Base-by-base conservation (phyloP, 768 basidiomycete genomes). In the Boletus eberwhitei region DNA sequence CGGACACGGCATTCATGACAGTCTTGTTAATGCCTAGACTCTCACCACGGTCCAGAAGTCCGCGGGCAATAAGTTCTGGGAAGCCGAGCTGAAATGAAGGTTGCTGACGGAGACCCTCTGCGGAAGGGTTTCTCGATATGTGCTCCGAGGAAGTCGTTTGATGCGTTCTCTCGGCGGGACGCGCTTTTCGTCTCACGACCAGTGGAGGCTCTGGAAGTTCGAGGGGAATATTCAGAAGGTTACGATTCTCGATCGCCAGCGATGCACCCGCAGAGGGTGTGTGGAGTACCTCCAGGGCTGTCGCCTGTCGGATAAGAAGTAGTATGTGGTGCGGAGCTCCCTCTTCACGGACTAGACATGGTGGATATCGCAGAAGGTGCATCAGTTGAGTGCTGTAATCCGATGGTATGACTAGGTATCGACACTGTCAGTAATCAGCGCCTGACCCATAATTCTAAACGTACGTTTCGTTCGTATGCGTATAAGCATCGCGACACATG, bases 401-500 rank as follows among this genome's bases (percentile, higher is more conserved):
- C 13, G 87, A 81, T 8, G 88, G 80, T 55, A 95, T 85, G 40
- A 98, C 94, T 96, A 64, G 29, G 55, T 21, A 50, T 39, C 38
- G 37, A 50, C 36, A 58, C 37, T 41, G 58, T 66, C 54, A 67
- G 54, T 48, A 34, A 21, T 14, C 49, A 52, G 50, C 11, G 14
- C 41, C 31, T 13, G 9, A 35, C 32, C 6, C 38, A 54, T 48
- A 26, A 32, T 34, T 47, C 17, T 17, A 24, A n/a, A n/a, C 91
- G 73, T 61, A 93, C 94, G 71, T 65, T 89, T 80, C 65, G 93
- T 93, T 45, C 97, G 86, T 63, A 98, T 91, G 50, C 97, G 85
- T 52, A 98, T 83, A 17, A 99, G 81, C 94, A 98, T 95, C 2
- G 93, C 90, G 19, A 98, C 86, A 65, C 92, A 94, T 48, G 96